Percentiles rank a stretch among this genome's conserved stretches.
phyloP scores from a whole-genome alignment of 257 asterid genomes.

The Solanum appendiculatum region DNA sequence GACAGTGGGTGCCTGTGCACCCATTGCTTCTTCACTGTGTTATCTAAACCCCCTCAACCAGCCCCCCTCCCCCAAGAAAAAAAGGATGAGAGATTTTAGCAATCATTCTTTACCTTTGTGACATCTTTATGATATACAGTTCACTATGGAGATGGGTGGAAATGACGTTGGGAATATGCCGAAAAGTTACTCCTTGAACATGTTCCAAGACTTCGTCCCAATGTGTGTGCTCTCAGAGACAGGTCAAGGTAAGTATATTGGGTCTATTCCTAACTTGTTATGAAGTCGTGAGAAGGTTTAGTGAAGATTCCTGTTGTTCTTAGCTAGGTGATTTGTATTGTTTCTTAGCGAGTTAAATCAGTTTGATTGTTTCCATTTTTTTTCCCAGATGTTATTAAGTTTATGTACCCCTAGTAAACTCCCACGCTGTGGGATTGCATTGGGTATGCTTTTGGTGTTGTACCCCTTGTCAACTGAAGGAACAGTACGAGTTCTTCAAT shows the following conservation, averaged over 20 bases:
- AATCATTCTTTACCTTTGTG: background rate
- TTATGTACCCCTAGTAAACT: background rate
- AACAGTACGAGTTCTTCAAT: background rate
- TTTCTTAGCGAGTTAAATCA: background rate
- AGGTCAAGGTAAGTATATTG: constrained; percentile 42
- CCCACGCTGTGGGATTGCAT: background rate
- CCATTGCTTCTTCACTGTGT: background rate
- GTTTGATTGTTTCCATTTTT: background rate
- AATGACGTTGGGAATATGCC: constrained; percentile 50
- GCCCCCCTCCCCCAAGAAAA: background rate
- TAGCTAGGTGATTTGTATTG: background rate
- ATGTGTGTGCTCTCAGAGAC: constrained; percentile 77
- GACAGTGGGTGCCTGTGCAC: background rate
- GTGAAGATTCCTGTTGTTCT: background rate
- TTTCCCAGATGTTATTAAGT: background rate
- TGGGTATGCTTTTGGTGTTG: background rate
- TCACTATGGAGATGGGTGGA: constrained; percentile 84
- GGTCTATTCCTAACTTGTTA: background rate
- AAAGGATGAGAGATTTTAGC: background rate
- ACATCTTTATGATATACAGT: constrained; percentile 27
- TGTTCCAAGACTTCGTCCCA: constrained; percentile 86
- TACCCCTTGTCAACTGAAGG: background rate
- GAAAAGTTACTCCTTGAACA: constrained; percentile 70
- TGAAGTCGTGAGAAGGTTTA: background rate
- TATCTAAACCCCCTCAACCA: background rate